Evolutionary conservation across 2,329 filamentous ascomycete species (phyloP).

Genomic region (Volutella citrinella): DNA sequence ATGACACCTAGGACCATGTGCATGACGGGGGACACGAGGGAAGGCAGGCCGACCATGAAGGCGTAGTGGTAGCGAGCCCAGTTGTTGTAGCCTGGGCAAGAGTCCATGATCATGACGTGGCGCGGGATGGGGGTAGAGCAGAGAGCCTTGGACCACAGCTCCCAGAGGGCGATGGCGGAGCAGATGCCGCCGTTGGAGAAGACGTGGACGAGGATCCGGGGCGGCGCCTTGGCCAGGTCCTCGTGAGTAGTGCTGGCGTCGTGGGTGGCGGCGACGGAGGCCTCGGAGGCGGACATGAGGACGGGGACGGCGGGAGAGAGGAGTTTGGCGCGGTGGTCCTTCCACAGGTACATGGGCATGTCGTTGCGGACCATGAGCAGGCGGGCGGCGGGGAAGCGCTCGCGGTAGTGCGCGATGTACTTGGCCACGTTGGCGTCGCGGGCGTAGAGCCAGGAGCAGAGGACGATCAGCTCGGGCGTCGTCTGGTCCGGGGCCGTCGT

Average conservation of each 20-base stretch:
- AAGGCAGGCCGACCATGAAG: slow-evolving; percentile 33
- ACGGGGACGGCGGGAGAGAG: slow-evolving; percentile 39
- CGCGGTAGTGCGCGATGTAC: slow-evolving; percentile 45
- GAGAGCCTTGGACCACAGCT: slow-evolving; percentile 16
- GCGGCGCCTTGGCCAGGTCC: slow-evolving; percentile 8
- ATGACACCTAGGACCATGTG: slow-evolving; percentile 31
- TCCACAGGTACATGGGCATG: slow-evolving; percentile 33
- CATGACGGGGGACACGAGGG: slow-evolving; percentile 32
- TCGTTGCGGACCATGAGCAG: slow-evolving; percentile 47
- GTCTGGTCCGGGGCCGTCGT: too few relatives aligned
- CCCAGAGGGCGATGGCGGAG: slow-evolving; percentile 35
- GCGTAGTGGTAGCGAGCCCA: slow-evolving; percentile 39
- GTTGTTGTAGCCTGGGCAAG: slow-evolving; percentile 44
- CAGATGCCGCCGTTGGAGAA: slow-evolving; percentile 53
- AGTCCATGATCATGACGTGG: slow-evolving; percentile 46
- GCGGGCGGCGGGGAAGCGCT: slow-evolving; percentile 40
- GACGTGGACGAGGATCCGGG: slow-evolving; percentile 43
- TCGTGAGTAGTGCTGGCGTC: too few relatives aligned
- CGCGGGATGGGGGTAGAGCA: slow-evolving; percentile 32
- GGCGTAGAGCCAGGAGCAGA: slow-evolving; percentile 51
- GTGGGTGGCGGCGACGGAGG: slow-evolving; percentile 16
- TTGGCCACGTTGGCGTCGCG: slow-evolving; percentile 49
- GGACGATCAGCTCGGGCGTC: slow-evolving; percentile 37
- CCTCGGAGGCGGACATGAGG: slow-evolving; percentile 28
- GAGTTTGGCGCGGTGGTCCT: slow-evolving; percentile 27